A percentile compares a stretch with the other conserved stretches of the same genome.
Conservation (phyloP, 2,329 filamentous ascomycete genomes). For the Fusarium sublunatum region DNA sequence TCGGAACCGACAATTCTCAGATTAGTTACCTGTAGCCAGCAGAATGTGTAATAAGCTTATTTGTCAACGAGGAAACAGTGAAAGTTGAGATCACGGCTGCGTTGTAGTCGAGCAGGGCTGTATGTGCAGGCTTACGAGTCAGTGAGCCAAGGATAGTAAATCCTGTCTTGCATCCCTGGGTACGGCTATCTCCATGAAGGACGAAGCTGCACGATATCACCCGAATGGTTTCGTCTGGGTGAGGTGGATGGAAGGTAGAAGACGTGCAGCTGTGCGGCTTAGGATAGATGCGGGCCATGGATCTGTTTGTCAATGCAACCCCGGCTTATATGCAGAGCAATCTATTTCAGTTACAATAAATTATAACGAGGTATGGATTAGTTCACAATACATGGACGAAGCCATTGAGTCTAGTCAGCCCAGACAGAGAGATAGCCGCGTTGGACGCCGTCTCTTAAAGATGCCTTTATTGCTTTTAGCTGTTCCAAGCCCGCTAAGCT, state of each 20-base stretch:
- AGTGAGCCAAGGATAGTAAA: slow-evolving; percentile 19
- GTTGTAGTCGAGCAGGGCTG: not conserved
- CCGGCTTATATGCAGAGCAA: too few relatives aligned
- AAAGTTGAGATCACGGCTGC: not conserved
- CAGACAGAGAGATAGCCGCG: slow-evolving; percentile 5
- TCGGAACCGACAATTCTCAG: slow-evolving; percentile 17
- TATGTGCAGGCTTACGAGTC: not conserved
- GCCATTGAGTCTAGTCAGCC: not conserved
- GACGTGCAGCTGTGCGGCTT: not conserved
- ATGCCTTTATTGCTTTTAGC: not conserved
- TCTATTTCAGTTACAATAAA: too few relatives aligned
- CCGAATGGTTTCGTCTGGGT: not conserved
- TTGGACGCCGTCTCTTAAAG: not conserved
- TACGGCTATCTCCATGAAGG: slow-evolving; percentile 13
- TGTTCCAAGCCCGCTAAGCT: not conserved
- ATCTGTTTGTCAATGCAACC: not conserved
- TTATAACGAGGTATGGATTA: too few relatives aligned
- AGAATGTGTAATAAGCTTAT: not conserved
- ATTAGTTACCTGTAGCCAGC: not conserved
- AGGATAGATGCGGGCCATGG: not conserved
- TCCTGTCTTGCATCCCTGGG: slow-evolving; percentile 18
- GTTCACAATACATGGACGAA: too few relatives aligned
- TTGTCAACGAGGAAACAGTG: not conserved
- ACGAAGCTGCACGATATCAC: slow-evolving; percentile 15
- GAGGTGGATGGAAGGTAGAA: not conserved